Evolutionary conservation across 768 basidiomycete species (phyloP).

Genomic region (Porphyrellus cyaneotinctus): DNA sequence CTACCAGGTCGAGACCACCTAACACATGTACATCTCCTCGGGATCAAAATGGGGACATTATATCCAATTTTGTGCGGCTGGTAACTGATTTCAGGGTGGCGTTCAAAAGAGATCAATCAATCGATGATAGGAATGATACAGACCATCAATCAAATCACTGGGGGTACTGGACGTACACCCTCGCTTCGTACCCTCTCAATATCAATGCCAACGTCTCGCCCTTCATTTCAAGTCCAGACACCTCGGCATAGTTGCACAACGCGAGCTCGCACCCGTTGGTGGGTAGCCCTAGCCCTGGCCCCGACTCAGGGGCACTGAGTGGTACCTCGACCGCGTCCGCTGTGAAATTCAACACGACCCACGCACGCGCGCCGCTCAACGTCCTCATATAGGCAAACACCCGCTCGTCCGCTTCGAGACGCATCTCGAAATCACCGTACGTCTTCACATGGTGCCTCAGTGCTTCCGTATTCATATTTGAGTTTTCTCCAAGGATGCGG

Average conservation of each 20-base stretch:
- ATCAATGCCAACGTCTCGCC: conserved; percentile 7
- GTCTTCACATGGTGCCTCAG: conserved; percentile 33
- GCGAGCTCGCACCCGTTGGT: conserved; percentile 8
- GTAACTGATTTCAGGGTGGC: too few species aligned
- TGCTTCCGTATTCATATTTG: too few species aligned
- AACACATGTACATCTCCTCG: too few species aligned
- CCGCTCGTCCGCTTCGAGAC: conserved; percentile 42
- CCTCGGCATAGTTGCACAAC: conserved; percentile 24
- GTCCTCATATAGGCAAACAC: conserved; percentile 54
- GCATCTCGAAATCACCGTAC: conserved; percentile 56
- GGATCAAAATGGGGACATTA: too few species aligned
- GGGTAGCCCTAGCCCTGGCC: not conserved
- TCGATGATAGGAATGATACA: not conserved
- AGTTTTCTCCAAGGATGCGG: not conserved
- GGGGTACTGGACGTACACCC: conserved; percentile 12
- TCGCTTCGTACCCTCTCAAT: conserved; percentile 30
- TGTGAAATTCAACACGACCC: conserved; percentile 50
- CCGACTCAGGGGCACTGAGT: not conserved
- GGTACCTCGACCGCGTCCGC: conserved; percentile 23
- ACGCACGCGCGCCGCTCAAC: conserved; percentile 28
- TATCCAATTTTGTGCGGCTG: too few species aligned
- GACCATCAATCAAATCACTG: not conserved
- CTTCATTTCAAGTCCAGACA: not conserved
- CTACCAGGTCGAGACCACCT: too few species aligned
- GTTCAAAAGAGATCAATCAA: not conserved